These are phyloP conservation scores for Calonectria hawksworthii DNA, from an alignment of 2,329 filamentous ascomycete genomes.

Conservation along the genomic window DNA sequence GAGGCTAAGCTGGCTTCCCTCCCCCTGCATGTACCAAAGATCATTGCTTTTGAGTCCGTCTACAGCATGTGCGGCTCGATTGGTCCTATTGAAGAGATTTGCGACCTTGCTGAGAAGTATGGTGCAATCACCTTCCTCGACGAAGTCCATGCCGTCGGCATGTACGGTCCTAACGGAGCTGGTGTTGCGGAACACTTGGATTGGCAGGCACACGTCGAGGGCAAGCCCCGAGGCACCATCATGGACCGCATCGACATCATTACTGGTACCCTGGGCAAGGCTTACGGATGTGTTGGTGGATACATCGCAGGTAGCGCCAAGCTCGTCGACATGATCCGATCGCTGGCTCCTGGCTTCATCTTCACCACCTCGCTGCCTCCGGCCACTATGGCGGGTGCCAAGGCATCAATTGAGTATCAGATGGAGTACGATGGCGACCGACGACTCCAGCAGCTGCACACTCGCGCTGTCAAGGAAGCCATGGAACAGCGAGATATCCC, in stretches of 20 bases:
- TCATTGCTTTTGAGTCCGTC: constrained; percentile 98
- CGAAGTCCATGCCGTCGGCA: constrained; percentile 98
- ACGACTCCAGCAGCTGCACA: constrained; percentile 94
- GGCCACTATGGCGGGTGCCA: constrained; percentile 95
- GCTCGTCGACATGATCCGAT: constrained; percentile 93
- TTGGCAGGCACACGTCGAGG: constrained; percentile 85
- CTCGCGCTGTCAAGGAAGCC: constrained; percentile 91
- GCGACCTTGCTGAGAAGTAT: constrained; percentile 96
- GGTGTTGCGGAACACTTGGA: constrained; percentile 98
- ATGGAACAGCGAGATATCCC: constrained; percentile 87
- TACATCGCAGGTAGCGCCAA: constrained; percentile 94
- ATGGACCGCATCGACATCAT: constrained; percentile 99
- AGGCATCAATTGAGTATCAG: constrained; percentile 94
- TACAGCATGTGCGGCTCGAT: constrained; percentile 99
- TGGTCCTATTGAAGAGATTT: constrained; percentile 95
- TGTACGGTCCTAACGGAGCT: constrained; percentile 97
- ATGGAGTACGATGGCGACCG: constrained; percentile 88
- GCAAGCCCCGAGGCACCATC: constrained; percentile 83
- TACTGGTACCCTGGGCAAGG: constrained; percentile 96
- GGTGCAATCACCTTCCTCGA: constrained; percentile 97
- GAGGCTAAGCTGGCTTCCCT: constrained; percentile 93
- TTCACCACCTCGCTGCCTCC: constrained; percentile 98
- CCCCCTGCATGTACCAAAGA: constrained; percentile 89
- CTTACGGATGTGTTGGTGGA: constrained; percentile 96
- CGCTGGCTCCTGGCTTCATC: constrained; percentile 96